phyloP scores from a whole-genome alignment of 768 basidiomycete genomes.

The Chiua virens region DNA sequence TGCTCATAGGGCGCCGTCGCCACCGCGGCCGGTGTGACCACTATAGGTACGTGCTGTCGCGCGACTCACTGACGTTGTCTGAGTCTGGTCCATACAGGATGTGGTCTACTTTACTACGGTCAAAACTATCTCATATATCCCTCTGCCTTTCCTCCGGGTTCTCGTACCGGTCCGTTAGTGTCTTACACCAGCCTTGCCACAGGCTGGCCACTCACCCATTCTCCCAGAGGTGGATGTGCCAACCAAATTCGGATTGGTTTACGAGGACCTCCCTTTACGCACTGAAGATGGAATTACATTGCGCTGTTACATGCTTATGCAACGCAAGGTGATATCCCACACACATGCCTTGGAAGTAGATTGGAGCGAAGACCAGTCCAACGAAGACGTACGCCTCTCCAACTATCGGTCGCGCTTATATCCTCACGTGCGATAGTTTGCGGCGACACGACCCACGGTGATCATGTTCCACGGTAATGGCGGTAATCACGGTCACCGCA shows the following conservation, averaged over 20 bases:
- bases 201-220: neutral
- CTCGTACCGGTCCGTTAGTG: constrained; percentile 62
- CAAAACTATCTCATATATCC: constrained; percentile 93
- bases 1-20: constrained; percentile 48
- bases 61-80: neutral
- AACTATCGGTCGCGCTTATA: neutral
- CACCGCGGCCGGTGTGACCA: constrained; percentile 56
- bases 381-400: constrained; percentile 54
- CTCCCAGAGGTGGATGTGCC: constrained; percentile 69
- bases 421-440: constrained; percentile 31
- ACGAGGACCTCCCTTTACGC: constrained; percentile 69
- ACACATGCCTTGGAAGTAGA: constrained; percentile 35
- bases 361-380: constrained; percentile 39
- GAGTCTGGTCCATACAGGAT: constrained; percentile 41
- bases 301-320: constrained; percentile 75
- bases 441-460: constrained; percentile 70
- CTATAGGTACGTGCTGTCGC: constrained; percentile 42
- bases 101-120: constrained; percentile 78
- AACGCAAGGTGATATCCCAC: constrained; percentile 48
- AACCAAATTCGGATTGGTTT: constrained; percentile 66
- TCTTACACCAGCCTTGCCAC: neutral
- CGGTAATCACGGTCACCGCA: constrained; percentile 84
- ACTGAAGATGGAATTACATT: constrained; percentile 74
- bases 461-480: constrained; percentile 94
- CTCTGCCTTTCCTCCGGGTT: constrained; percentile 76